phyloP scores from a whole-genome alignment of 2,329 filamentous ascomycete genomes.

The Curvularia spicifera region DNA sequence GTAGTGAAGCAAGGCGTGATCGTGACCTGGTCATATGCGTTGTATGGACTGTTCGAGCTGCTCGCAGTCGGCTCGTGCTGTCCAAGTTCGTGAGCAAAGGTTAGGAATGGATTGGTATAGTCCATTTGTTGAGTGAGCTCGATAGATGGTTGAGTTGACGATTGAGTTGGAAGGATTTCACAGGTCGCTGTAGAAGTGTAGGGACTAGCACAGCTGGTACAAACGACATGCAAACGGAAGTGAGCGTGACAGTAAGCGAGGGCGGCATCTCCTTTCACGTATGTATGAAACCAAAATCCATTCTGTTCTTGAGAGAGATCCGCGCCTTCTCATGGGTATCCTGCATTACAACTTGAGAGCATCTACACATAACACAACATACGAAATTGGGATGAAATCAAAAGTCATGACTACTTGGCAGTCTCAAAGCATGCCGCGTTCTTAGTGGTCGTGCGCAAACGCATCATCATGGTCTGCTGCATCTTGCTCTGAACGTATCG shows the following conservation, averaged over 20 bases:
- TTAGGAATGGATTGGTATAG: neutral
- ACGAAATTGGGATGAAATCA: neutral
- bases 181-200: neutral
- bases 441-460: neutral
- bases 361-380: neutral
- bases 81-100: neutral
- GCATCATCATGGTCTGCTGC: neutral
- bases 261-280: neutral
- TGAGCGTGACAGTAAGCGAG: neutral
- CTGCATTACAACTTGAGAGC: neutral
- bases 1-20: conserved; percentile 11
- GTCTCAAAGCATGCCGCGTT: neutral
- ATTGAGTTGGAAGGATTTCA: neutral
- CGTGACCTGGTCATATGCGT: neutral
- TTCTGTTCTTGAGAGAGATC: neutral
- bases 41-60: neutral
- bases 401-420: neutral
- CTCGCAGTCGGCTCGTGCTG: neutral
- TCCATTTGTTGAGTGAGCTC: neutral
- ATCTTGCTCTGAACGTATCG: neutral
- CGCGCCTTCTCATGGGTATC: neutral
- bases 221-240: neutral
- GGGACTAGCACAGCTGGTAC: neutral
- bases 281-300: neutral
- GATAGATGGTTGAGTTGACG: too few relatives aligned